These are phyloP conservation scores for Cylindrotheca fusiformis DNA, from an alignment of 108 stramenopile genomes.

Conservation along the genomic window DNA sequence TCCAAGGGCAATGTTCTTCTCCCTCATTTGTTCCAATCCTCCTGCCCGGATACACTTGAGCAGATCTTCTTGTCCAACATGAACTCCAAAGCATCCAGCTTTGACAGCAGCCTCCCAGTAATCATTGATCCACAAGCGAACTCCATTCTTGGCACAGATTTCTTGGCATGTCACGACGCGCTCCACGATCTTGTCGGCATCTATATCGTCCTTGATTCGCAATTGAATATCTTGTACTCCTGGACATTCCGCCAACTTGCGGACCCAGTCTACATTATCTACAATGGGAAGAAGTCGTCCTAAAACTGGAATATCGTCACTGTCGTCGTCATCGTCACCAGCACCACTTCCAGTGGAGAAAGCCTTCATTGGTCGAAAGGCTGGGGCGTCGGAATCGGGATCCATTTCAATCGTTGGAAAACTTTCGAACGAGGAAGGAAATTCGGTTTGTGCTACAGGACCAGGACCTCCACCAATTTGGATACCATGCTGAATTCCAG, in stretches of 20 bases:
- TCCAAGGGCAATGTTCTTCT: slow-evolving; percentile 70
- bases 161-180: slow-evolving; percentile 50
- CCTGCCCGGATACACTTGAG: slow-evolving; percentile 49
- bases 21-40: slow-evolving; percentile 48
- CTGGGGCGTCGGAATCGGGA: slow-evolving; percentile 24
- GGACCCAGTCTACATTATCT: slow-evolving; percentile 68
- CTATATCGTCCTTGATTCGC: slow-evolving; percentile 72
- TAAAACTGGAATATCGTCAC: slow-evolving; percentile 28
- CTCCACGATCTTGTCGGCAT: slow-evolving; percentile 44
- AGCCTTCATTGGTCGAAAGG: slow-evolving; percentile 36
- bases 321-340: slow-evolving; percentile 4
- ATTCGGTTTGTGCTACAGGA: slow-evolving; percentile 77
- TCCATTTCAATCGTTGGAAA: slow-evolving; percentile 59
- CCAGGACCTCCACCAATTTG: slow-evolving; percentile 81
- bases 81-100: slow-evolving; percentile 85
- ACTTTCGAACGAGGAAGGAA: slow-evolving; percentile 54
- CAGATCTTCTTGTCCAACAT: slow-evolving; percentile 94
- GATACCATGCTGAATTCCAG: slow-evolving; percentile 66
- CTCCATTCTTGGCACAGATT: slow-evolving; percentile 51
- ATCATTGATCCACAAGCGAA: slow-evolving; percentile 93
- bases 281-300: slow-evolving; percentile 83
- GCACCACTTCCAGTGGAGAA: slow-evolving; percentile 9
- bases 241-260: slow-evolving; percentile 33
- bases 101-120: slow-evolving; percentile 79
- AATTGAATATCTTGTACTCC: slow-evolving; percentile 80